phyloP scores from a whole-genome alignment of 129 eudicot genomes.

The carrot (Daucus carota) region DH1_v3.0 NC_030389.2:4703501-4704000 shows the following conservation, averaged over 20 bases:
- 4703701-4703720: conserved; percentile 29
- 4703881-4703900: background rate
- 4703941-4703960: background rate
- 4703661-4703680: conserved; percentile 66
- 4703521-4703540: conserved; percentile 35
- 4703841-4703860: conserved; percentile 2
- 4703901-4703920: background rate
- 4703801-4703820: background rate
- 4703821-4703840: conserved; percentile 2
- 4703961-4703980: too few relatives aligned
- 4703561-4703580: conserved; percentile 25
- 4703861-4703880: conserved; percentile 10
- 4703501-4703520: conserved; percentile 14
- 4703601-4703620: conserved; percentile 19
- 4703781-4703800: conserved; percentile 21
- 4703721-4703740: conserved; percentile 33
- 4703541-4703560: conserved; percentile 60
- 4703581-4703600: conserved; percentile 17
- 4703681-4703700: conserved; percentile 65
- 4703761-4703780: conserved; percentile 32
- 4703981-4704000: too few relatives aligned
- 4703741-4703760: conserved; percentile 9
- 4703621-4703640: conserved; percentile 17
- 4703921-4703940: background rate
- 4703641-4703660: conserved; percentile 8